Base-by-base conservation (phyloP, 2,329 filamentous ascomycete species). In the Acephala macrosclerotiorum region DNA sequence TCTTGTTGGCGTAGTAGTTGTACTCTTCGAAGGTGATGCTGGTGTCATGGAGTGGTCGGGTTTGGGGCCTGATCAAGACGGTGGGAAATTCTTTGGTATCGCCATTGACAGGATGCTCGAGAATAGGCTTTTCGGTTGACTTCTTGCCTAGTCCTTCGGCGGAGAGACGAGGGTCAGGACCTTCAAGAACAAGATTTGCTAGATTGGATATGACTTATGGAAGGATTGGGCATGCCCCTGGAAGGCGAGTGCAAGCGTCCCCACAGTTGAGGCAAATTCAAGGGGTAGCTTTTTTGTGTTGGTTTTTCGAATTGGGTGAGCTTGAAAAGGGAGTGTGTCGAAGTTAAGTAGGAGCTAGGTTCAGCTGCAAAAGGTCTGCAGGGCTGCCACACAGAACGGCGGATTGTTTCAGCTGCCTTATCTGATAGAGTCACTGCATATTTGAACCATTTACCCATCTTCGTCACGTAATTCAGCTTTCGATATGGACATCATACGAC, bases 1-100 rank as follows among this genome's bases (percentile, higher is more conserved):
- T 42, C 42, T 45, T 33, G 26, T 66, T 22, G n/a, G 61, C 57
- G 26, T 59, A 59, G 38, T 59, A 45, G 2, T 8, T 33, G 38
- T 45, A 47, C 16, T 59, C 57, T n/a, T 59, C 57, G 20, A 59
- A 59, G 12, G 36, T 45, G 25, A 59, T 45, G 2, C 18, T 45
- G 42, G 20, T 33, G 26, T 59, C 57, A 16, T 59, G 38, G 22
- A 51, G 47, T 9, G 20, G 47, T 20, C 47, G 47, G 11, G 22
- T 29, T 26, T 26, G 22, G 2, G 47, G 47, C 22, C 47, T 51
- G 47, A 51, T n/a, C 12, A 51, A 4, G 47, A n/a, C 47, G 11
- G 42, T 18, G 2, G 42, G n/a, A 5, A 5, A 18, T 18, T 22
- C 42, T 47, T 8, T n/a, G n/a, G 12, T 12, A 3, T 42, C 12